Evolutionary conservation across 2,329 filamentous ascomycete genomes (phyloP).

Genomic region (Stagonosporopsis vannaccii): DNA sequence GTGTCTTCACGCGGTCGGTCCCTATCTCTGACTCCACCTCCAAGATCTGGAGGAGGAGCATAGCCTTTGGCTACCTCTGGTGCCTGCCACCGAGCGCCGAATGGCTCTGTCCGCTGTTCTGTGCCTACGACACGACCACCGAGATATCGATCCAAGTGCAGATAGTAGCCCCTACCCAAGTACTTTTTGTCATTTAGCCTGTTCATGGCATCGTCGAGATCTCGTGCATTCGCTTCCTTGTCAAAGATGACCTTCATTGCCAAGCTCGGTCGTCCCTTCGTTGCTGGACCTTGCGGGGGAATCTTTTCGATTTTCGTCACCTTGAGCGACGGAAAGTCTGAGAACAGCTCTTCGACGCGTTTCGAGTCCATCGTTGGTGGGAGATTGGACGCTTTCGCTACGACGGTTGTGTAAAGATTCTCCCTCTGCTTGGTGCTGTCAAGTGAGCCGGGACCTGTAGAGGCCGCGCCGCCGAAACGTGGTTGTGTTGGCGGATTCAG

Average conservation of each 20-base stretch:
- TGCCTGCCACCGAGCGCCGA: constrained; percentile 41
- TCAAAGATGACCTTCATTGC: constrained; percentile 46
- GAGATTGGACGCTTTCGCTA: constrained; percentile 44
- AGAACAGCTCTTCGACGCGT: constrained; percentile 40
- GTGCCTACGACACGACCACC: constrained; percentile 34
- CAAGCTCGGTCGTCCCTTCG: constrained; percentile 31
- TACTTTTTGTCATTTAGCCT: constrained; percentile 46
- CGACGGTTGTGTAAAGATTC: constrained; percentile 38
- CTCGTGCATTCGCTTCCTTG: constrained; percentile 35
- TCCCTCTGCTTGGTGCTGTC: constrained; percentile 29
- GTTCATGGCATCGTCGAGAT: constrained; percentile 43
- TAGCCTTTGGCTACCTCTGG: constrained; percentile 39
- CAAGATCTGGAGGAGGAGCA: constrained; percentile 39
- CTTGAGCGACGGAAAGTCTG: constrained; percentile 41
- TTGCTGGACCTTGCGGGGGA: constrained; percentile 28
- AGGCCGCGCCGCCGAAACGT: constrained; percentile 23
- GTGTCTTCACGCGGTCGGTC: constrained; percentile 33
- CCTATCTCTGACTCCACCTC: constrained; percentile 28
- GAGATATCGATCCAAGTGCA: constrained; percentile 45
- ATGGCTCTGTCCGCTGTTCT: constrained; percentile 35
- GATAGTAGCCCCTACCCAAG: constrained; percentile 42
- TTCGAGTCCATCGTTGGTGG: constrained; percentile 36
- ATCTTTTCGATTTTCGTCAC: constrained; percentile 42
- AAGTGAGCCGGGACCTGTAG: constrained; percentile 23
- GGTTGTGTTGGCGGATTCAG: constrained; percentile 24